phyloP scores from a whole-genome alignment of 345 rosid species.

The Brassica rapa region DNA sequence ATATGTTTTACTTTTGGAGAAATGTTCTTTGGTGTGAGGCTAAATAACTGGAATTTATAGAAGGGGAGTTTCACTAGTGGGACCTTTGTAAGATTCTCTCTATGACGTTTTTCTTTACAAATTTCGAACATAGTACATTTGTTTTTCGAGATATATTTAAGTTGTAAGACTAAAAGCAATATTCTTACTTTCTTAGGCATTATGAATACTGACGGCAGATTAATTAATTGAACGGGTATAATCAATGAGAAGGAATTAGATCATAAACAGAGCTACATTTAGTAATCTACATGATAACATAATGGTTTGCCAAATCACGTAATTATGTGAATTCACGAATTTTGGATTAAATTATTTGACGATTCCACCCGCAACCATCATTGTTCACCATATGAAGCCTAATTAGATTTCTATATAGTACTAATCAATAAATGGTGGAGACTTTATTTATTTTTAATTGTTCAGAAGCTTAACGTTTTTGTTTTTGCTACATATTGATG shows the following conservation, averaged over 20 bases:
- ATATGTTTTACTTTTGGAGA: constrained; percentile 40
- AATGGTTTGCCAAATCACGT: constrained; percentile 8
- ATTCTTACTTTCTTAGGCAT: constrained; percentile 20
- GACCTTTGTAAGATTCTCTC: constrained; percentile 36
- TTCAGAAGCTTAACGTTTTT: constrained; percentile 1
- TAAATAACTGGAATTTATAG: constrained; percentile 32
- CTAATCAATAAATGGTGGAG: neutral
- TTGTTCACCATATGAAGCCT: constrained; percentile 14
- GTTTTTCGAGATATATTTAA: neutral
- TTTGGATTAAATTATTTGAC: neutral
- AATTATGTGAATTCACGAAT: neutral
- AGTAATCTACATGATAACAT: neutral
- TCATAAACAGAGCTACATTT: neutral
- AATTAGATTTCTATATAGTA: neutral
- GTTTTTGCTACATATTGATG: constrained; percentile 12
- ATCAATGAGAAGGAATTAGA: neutral
- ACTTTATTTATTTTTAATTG: neutral
- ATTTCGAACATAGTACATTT: constrained; percentile 13
- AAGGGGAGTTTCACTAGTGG: constrained; percentile 16
- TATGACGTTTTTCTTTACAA: constrained; percentile 21
- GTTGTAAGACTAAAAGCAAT: constrained; percentile 7
- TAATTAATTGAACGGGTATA: neutral
- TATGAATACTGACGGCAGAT: neutral
- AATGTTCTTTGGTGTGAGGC: constrained; percentile 24
- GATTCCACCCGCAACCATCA: constrained; percentile 16